Evolutionary conservation across 345 rosid species (phyloP), one percentile per base, ranked within the genome.

Genomic region (Eucalyptus shirleyi): DNA sequence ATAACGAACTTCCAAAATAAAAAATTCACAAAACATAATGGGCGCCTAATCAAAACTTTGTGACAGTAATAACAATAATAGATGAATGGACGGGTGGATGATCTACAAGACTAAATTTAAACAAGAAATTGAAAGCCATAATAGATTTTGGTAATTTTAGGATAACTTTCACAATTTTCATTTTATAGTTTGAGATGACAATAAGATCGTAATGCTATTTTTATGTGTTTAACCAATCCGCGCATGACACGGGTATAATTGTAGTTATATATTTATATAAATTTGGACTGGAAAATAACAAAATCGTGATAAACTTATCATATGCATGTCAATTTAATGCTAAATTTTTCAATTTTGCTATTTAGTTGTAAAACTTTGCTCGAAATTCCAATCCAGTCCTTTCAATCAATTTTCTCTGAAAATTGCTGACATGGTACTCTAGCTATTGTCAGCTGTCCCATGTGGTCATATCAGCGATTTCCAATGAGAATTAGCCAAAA

Each of bases 401-500:
- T 67, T 9, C 42, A 8, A 67, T 16, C 11, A 67, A 67, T 67
- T 16, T 67, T 67, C 67, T 5, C 6, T 1, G 3, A 4, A 67
- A 67, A 32, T 67, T 7, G 40, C 6, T 16, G 1, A 67, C 56
- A 19, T 53, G 56, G 24, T 53, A 7, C 56, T 51, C 56, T 17
- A 53, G 21, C 34, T n/a, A 67, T 67, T 8, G 12, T 3, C 23
- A 1, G 10, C 6, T 14, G 2, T 32, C 23, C 12, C 5, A 51
- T 4, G 1, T 0, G 4, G 56, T 53, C 23, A 32, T 4, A 2
- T 32, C 2, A 67, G 12, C 1, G 10, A 67, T 32, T 67, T 67
- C 7, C 23, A 16, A 8, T 0, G 3, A 53, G 23, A 53, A 53
- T 53, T 18, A 19, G 24, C 9, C 56, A 53, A 53, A 53, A 67